Evolutionary conservation across 108 stramenopile genomes (phyloP).

Genomic region (Nannochloropsis gaditana): DNA sequence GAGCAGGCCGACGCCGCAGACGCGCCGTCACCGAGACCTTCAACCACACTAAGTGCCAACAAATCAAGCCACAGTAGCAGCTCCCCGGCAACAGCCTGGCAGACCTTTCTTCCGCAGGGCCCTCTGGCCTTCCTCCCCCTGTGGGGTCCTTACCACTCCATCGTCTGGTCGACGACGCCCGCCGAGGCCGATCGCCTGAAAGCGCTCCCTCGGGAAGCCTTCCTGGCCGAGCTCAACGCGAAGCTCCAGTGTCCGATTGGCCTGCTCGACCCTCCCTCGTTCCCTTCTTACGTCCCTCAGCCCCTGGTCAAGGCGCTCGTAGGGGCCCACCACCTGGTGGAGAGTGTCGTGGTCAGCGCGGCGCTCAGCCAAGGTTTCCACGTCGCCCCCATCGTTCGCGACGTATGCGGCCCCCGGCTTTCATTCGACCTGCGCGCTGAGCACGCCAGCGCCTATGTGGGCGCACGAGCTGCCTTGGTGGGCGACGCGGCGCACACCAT

Average conservation of each 20-base stretch:
- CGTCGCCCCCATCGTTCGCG: background rate
- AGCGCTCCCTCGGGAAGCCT: slow-evolving; percentile 21
- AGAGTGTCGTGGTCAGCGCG: slow-evolving; percentile 4
- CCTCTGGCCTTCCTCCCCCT: slow-evolving; percentile 55
- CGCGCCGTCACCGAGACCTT: background rate
- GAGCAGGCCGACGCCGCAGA: background rate
- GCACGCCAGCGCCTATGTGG: slow-evolving; percentile 32
- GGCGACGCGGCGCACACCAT: slow-evolving; percentile 94
- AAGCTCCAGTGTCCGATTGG: slow-evolving; percentile 13
- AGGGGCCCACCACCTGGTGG: background rate
- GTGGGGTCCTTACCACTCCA: slow-evolving; percentile 32
- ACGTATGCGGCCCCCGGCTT: slow-evolving; percentile 21
- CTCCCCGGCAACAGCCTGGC: slow-evolving; percentile 44
- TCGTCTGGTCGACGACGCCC: slow-evolving; percentile 50
- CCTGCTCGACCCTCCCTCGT: background rate
- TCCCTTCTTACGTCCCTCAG: background rate
- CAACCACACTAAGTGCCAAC: background rate
- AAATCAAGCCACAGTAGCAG: background rate
- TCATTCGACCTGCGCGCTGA: slow-evolving; percentile 30
- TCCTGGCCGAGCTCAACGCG: slow-evolving; percentile 31
- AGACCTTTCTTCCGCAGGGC: slow-evolving; percentile 52
- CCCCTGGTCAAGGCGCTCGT: background rate
- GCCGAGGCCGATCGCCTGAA: slow-evolving; percentile 33
- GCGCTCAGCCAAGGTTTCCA: slow-evolving; percentile 12
- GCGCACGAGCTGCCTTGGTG: slow-evolving; percentile 60